Evolutionary conservation across 305 asterid genomes (phyloP).

Genomic region (Solanum hybrid): DNA sequence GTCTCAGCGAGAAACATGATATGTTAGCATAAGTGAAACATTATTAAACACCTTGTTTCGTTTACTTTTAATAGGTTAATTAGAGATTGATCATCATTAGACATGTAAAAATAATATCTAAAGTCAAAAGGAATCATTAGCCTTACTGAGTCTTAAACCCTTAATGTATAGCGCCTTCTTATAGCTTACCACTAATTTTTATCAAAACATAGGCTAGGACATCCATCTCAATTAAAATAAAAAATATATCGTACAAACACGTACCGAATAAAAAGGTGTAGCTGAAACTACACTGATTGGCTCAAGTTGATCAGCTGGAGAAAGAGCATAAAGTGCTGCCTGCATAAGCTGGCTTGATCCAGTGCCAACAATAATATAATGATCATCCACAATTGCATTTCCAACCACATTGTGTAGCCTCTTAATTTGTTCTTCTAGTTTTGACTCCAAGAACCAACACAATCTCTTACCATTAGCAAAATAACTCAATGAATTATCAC

Average conservation of each 20-base stretch:
- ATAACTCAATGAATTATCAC: neutral
- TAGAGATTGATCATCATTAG: no score
- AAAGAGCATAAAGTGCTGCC: conserved; percentile 47
- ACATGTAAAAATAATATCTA: no score
- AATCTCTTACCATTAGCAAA: neutral
- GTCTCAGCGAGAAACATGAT: no score
- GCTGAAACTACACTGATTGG: neutral
- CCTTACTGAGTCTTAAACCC: no score
- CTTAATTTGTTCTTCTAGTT: neutral
- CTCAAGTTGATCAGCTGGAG: neutral
- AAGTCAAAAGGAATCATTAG: no score
- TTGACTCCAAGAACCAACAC: neutral
- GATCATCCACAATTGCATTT: neutral
- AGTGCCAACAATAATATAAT: no score
- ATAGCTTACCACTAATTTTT: neutral
- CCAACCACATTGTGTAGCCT: no score
- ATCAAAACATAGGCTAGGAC: no score
- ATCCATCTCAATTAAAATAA: neutral
- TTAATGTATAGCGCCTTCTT: no score
- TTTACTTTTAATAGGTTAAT: no score
- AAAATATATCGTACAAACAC: neutral
- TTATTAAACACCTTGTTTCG: neutral
- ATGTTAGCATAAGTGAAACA: neutral
- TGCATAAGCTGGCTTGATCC: neutral
- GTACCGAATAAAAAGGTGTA: no score